phyloP scores from a whole-genome alignment of 2,329 filamentous ascomycete species.

The Trichophyton simii region DNA sequence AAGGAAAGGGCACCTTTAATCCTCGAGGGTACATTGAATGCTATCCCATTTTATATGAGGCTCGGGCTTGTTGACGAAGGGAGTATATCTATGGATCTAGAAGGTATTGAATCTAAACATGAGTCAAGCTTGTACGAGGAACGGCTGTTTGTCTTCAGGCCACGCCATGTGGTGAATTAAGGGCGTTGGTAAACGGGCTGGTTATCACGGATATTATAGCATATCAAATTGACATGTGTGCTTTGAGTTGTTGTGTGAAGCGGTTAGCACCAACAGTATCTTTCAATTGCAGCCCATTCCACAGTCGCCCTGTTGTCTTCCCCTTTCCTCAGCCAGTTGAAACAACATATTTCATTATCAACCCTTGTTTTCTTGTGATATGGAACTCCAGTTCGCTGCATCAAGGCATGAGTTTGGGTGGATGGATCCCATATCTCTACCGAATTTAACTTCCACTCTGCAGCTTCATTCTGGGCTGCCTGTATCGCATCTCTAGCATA shows the following conservation, averaged over 20 bases:
- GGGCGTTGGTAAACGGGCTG: neutral
- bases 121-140: slow-evolving; percentile 13
- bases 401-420: slow-evolving; percentile 7
- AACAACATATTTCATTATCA: neutral
- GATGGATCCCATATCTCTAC: slow-evolving; percentile 18
- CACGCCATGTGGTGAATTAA: neutral
- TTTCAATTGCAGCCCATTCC: slow-evolving; percentile 9
- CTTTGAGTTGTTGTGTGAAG: too few relatives aligned
- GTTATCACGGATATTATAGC: neutral
- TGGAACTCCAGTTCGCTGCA: slow-evolving; percentile 11
- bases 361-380: slow-evolving; percentile 5
- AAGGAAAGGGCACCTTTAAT: slow-evolving; percentile 8
- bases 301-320: slow-evolving; percentile 20
- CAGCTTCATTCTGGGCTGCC: slow-evolving; percentile 16
- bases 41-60: slow-evolving; percentile 10
- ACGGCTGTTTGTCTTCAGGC: slow-evolving; percentile 11
- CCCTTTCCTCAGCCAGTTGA: slow-evolving; percentile 22
- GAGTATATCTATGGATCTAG: slow-evolving; percentile 10
- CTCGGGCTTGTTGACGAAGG: slow-evolving; percentile 10
- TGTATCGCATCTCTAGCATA: slow-evolving; percentile 14
- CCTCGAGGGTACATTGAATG: slow-evolving; percentile 12
- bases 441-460: slow-evolving; percentile 14
- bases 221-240: too few relatives aligned
- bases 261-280: neutral
- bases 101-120: slow-evolving; percentile 6